Percentiles rank a stretch among this genome's conserved stretches.
Conservation (phyloP, 345 rosid genomes). For the Heritiera littoralis region DNA sequence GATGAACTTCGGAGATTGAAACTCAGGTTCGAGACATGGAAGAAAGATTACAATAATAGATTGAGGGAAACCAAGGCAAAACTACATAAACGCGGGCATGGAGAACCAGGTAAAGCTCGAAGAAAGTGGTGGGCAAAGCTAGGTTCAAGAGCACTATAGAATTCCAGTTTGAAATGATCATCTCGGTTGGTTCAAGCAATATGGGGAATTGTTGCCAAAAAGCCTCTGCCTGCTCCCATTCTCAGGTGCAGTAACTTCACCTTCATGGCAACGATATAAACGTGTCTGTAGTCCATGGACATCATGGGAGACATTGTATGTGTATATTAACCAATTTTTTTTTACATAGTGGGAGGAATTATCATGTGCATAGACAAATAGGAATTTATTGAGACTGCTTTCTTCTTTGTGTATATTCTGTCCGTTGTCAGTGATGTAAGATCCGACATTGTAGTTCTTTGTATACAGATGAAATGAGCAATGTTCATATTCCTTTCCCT, state of each 20-base stretch:
- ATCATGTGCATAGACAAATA: conserved; percentile 37
- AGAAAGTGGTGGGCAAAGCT: conserved; percentile 89
- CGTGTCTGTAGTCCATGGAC: neutral
- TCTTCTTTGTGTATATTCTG: conserved; percentile 30
- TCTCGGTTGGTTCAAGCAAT: conserved; percentile 11
- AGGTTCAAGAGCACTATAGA: conserved; percentile 28
- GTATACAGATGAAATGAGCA: conserved; percentile 15
- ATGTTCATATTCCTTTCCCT: neutral
- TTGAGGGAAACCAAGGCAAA: conserved; percentile 67
- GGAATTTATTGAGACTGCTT: conserved; percentile 7
- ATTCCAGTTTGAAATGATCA: conserved; percentile 9
- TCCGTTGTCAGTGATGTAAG: conserved; percentile 25
- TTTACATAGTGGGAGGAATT: conserved; percentile 29
- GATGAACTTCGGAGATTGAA: conserved; percentile 69
- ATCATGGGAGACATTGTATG: neutral
- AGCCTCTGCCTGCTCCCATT: conserved; percentile 18
- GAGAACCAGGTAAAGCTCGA: conserved; percentile 52
- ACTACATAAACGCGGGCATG: conserved; percentile 53
- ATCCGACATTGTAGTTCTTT: conserved; percentile 22
- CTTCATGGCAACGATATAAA: neutral
- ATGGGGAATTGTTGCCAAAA: neutral
- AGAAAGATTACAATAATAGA: conserved; percentile 78
- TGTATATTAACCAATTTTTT: conserved; percentile 38
- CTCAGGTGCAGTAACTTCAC: conserved; percentile 12
- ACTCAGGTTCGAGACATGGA: conserved; percentile 75